Base-by-base conservation (phyloP, 2,329 filamentous ascomycete genomes). In the Verticillium nonalfalfae region DNA sequence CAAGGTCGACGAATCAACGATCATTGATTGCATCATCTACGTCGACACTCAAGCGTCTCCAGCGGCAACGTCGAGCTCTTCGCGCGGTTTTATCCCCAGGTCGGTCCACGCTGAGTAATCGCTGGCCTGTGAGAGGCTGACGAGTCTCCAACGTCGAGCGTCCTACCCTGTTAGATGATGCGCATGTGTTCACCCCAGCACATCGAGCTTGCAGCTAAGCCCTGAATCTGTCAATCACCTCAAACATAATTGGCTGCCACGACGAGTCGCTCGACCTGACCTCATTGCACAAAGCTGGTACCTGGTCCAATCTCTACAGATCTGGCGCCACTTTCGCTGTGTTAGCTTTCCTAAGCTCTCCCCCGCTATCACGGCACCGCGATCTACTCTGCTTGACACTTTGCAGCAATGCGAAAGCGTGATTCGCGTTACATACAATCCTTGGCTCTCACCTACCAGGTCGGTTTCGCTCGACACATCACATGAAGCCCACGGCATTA, bases 41-140 rank as follows among this genome's bases (percentile, higher is more conserved):
- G 39, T 21, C 18, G 45, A 52, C 18, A 26, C 18, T 52, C 18
- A 52, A n/a, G 45, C 45, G 45, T 52, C 45, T 52, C 45, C 45
- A 52, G 45, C 45, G 45, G 45, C 45, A 52, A 52, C 45, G 18
- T 52, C 21, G 45, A 52, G 18, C 45, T 52, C n/a, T 26, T 52
- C 45, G 45, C 45, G 45, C 45, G 45, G 45, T 18, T n/a, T 52
- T 52, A 9, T 26, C 21, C 7, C 45, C 61, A 58, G 57, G 52
- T 57, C 38, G n/a, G 21, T 57, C 36, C 18, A 40, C 34, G 68
- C 68, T 70, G 66, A 67, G 66, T 69, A 70, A 70, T 69, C 66
- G 59, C 65, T 63, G 63, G 62, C 45, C 58, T 65, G 66, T 69
- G 60, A 70, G 59, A 70, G 68, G 68, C 56, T 62, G 56, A 58